phyloP scores from a whole-genome alignment of 1,284 basidiomycete genomes.

The Cryptococcus floricola region DNA sequence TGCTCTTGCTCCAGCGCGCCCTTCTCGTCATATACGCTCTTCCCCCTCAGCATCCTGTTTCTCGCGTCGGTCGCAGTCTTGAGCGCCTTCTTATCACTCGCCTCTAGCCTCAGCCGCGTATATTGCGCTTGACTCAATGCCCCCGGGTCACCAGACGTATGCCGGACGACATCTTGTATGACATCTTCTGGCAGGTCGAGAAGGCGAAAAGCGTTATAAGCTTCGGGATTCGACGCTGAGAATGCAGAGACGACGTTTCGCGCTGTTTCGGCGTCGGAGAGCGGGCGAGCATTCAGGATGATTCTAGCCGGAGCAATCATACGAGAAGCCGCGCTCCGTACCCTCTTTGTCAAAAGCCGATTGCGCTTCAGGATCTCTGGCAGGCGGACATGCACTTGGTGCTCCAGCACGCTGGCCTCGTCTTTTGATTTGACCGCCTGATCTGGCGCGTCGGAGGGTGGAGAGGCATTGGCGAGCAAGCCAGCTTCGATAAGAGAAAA shows the following conservation, averaged over 20 bases:
- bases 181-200: conserved; percentile 42
- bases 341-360: conserved; percentile 27
- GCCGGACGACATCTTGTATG: conserved; percentile 31
- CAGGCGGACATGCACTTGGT: conserved; percentile 29
- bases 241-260: conserved; percentile 19
- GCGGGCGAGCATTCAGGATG: conserved; percentile 30
- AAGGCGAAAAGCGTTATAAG: conserved; percentile 21
- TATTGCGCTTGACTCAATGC: conserved; percentile 40
- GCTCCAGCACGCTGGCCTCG: conserved; percentile 15
- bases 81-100: conserved; percentile 22
- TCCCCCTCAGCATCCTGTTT: conserved; percentile 12
- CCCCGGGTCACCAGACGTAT: conserved; percentile 26
- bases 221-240: neutral
- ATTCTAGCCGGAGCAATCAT: conserved; percentile 30
- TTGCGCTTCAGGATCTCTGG: conserved; percentile 35
- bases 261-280: conserved; percentile 19
- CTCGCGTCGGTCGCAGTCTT: conserved; percentile 8
- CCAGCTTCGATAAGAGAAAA: conserved; percentile 30
- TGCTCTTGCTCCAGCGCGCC: conserved; percentile 15
- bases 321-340: conserved; percentile 23
- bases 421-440: neutral
- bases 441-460: neutral
- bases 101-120: conserved; percentile 26
- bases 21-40: conserved; percentile 8
- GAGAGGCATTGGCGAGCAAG: conserved; percentile 26